A percentile compares a stretch with the other conserved stretches of the same genome.
Evolutionary conservation across 2,329 filamentous ascomycete genomes (phyloP).

Genomic region (Colletotrichum camelliae): DNA sequence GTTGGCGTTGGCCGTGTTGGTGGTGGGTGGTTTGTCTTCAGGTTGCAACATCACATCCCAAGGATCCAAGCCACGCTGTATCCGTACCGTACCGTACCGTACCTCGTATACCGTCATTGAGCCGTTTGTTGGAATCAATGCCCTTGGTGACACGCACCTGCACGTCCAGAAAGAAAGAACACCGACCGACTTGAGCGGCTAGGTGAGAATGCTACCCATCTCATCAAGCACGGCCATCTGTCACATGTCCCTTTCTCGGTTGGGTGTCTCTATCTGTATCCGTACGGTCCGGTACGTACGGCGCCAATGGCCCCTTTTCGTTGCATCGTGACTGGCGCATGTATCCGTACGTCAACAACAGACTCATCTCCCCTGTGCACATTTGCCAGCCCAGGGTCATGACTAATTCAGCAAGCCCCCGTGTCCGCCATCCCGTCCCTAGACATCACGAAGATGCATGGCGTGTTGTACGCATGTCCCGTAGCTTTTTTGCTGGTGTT

Average conservation of each 20-base stretch:
- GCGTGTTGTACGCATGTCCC: neutral
- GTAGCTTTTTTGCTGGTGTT: neutral
- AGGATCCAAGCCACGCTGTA: neutral
- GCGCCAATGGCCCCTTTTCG: neutral
- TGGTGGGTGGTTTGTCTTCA: neutral
- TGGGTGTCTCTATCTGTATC: neutral
- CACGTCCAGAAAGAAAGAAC: neutral
- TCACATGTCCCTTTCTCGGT: neutral
- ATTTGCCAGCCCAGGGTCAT: neutral
- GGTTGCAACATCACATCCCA: neutral
- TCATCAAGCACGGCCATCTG: neutral
- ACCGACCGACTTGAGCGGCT: neutral
- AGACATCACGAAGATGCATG: neutral
- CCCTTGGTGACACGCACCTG: neutral
- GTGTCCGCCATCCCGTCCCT: neutral
- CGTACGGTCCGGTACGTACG: neutral
- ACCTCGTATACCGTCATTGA: constrained; percentile 13
- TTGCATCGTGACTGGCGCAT: neutral
- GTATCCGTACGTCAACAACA: neutral
- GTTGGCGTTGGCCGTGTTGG: neutral
- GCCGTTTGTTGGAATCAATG: neutral
- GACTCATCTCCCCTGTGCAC: constrained; percentile 2
- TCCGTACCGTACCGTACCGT: neutral
- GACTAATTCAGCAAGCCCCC: neutral
- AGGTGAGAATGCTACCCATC: neutral